Base-by-base conservation (phyloP, 306 rosid genomes). In the Cucurbita argyrosperma region DNA sequence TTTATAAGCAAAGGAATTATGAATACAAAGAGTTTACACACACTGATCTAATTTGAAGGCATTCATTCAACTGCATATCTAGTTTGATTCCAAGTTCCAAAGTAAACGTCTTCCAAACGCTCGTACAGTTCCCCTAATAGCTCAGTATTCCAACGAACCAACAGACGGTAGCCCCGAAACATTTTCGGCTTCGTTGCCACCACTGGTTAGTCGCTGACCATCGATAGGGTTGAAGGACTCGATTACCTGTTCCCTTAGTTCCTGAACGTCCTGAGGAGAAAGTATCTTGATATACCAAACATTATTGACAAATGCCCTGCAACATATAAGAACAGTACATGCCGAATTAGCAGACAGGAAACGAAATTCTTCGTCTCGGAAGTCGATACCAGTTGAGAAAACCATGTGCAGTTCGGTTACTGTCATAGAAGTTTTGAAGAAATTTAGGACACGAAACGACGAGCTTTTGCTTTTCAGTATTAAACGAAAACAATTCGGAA, bases 221-320 rank as follows among this genome's bases (percentile, higher is more conserved):
- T 77, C 82, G 58, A 80, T 85, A 60, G 87, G 90, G 83, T 82
- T 85, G 35, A 82, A 78, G 75, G 92, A 71, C 73, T 85, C 96
- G 7, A 80, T 80, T 18, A 87, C 86, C 76, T 82, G 88, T 64
- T 84, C 90, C 43, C 97, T 89, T 92, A 91, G 84, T 79, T 89
- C 87, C 79, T 89, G 97, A 65, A 91, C 79, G 78, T 86, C 97
- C 82, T 87, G 88, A 10, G 90, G 97, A 40, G 97, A 89, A 53
- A 91, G 96, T 83, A 89, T 89, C 81, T 89, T 91, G 82, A 91
- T 89, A 68, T 84, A 88, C 97, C 97, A 87, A 63, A 89, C 96
- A 49, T 89, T 89, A 75, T 89, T 91, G 69, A 91, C 90, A 65
- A 86, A 91, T 74, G 96, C 87, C 84, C 97, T 89, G 80, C 82